These are phyloP conservation scores for Claviceps sorghi DNA, from an alignment of 2,329 filamentous ascomycete genomes.

Conservation along the genomic window DNA sequence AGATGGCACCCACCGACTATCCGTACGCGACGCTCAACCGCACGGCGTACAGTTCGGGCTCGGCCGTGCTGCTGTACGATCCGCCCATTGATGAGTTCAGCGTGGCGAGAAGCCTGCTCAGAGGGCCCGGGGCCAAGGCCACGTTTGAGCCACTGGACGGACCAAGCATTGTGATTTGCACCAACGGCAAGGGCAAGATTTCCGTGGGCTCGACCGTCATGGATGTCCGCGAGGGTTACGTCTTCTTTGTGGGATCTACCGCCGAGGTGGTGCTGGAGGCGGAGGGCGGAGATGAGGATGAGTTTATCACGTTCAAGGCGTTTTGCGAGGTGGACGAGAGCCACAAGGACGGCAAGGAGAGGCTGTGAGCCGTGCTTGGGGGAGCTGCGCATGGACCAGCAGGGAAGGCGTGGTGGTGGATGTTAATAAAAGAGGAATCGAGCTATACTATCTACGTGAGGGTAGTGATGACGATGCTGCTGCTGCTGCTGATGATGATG, in stretches of 20 bases:
- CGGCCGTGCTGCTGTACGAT: slow-evolving; percentile 65
- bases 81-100: slow-evolving; percentile 94
- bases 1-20: slow-evolving; percentile 76
- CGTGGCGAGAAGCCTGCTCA: slow-evolving; percentile 68
- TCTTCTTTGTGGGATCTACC: slow-evolving; percentile 77
- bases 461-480: background rate
- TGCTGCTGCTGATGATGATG: too few species aligned
- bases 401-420: background rate
- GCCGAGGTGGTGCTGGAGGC: slow-evolving; percentile 72
- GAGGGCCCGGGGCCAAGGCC: slow-evolving; percentile 57
- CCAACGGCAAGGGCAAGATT: slow-evolving; percentile 66
- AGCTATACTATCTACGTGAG: background rate
- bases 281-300: slow-evolving; percentile 42
- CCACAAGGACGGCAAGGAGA: slow-evolving; percentile 14
- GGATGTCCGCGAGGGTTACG: slow-evolving; percentile 56
- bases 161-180: slow-evolving; percentile 88
- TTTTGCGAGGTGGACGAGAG: slow-evolving; percentile 62
- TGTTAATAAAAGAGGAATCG: background rate
- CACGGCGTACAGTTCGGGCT: slow-evolving; percentile 65
- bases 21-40: slow-evolving; percentile 73
- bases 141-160: slow-evolving; percentile 80
- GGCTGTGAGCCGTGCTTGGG: slow-evolving; percentile 10
- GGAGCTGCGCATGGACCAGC: background rate
- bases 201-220: slow-evolving; percentile 70
- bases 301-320: slow-evolving; percentile 80